Base-by-base conservation (phyloP, 1,284 basidiomycete genomes). In the Sanguinoderma infundibulare region DNA sequence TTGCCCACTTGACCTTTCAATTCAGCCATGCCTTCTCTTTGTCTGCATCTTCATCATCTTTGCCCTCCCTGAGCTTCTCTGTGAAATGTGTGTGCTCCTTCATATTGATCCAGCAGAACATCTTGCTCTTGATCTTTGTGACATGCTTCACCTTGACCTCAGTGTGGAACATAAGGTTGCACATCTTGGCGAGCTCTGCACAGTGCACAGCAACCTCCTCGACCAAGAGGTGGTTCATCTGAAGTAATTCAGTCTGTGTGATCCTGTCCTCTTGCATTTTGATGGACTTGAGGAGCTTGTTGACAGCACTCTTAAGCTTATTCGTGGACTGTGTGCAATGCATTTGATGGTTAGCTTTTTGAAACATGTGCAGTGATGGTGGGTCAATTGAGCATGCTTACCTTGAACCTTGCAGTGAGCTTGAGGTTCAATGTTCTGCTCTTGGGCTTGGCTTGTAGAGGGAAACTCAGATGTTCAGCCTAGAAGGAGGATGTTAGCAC, bases 81-180 rank as follows among this genome's bases (percentile, higher is more conserved):
- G 67, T 82, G 47, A 84, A 73, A 69, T 83, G 86, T 71, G 86
- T 90, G 67, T 81, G 84, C 75, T 89, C 90, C 75, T 93, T 94
- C 74, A 94, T 85, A 70, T 89, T 89, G 52, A 98, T 84, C 68
- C 92, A 91, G 39, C 96, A 83, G 74, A 95, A 98, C 3, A 94
- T 88, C 77, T 97, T 98, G 75, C 90, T 93, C 82, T 99, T 98
- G 79, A 99, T 98, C 79, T 98, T 98, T 40, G 91, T 87, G 9
- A 98, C 83, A 12, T 96, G 87, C 72, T 93, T 94, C 10, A 95
- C 94, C 74, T 97, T 97, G 39, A 88, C 81, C 71, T 99, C 96
- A 0, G 94, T 95, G 4, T 96, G 88, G 80, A 98, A 98, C 83
- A 96, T 92, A 51, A 98, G 83, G 69, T 98, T 96, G 34, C 97